Conservation (phyloP, 2,329 filamentous ascomycete genomes). For the Claviceps sp. region DNA sequence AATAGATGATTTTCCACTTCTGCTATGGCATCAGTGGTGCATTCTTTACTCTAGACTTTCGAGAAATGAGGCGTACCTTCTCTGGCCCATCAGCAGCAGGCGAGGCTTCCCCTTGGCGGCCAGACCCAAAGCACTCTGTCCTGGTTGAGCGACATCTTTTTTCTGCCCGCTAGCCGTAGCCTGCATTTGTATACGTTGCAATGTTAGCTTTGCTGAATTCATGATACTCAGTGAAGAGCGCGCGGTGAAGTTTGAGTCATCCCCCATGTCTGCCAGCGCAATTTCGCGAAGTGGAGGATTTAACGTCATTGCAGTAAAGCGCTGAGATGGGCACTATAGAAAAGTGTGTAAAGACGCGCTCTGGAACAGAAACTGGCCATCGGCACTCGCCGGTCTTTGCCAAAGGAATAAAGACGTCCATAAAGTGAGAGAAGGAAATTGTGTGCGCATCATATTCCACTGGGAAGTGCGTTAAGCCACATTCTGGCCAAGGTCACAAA, state of each 20-base stretch:
- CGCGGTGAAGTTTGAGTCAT: slow-evolving; percentile 16
- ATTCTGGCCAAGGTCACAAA: not conserved
- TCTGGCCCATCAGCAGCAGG: slow-evolving; percentile 85
- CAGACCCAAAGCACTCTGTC: slow-evolving; percentile 30
- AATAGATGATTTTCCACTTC: slow-evolving; percentile 96
- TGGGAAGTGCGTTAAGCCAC: not conserved
- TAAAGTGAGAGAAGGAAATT: not conserved
- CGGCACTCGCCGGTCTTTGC: not conserved
- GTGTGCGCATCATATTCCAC: not conserved
- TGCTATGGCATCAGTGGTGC: slow-evolving; percentile 23
- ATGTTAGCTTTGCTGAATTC: slow-evolving; percentile 49
- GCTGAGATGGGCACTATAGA: not conserved
- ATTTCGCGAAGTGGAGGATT: slow-evolving; percentile 18
- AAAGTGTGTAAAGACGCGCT: not conserved
- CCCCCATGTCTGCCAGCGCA: slow-evolving; percentile 12
- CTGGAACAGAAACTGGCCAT: not conserved
- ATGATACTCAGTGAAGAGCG: slow-evolving; percentile 21
- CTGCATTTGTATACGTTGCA: slow-evolving; percentile 50
- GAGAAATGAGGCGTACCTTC: slow-evolving; percentile 48
- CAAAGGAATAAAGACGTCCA: not conserved
- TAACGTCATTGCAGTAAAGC: slow-evolving; percentile 17
- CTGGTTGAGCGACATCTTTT: slow-evolving; percentile 32
- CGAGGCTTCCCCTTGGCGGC: slow-evolving; percentile 61
- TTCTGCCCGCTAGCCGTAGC: slow-evolving; percentile 37
- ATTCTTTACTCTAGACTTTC: not conserved